Evolutionary conservation across 331 rosid species (phyloP).

Genomic region (Telfairia occidentalis): DNA sequence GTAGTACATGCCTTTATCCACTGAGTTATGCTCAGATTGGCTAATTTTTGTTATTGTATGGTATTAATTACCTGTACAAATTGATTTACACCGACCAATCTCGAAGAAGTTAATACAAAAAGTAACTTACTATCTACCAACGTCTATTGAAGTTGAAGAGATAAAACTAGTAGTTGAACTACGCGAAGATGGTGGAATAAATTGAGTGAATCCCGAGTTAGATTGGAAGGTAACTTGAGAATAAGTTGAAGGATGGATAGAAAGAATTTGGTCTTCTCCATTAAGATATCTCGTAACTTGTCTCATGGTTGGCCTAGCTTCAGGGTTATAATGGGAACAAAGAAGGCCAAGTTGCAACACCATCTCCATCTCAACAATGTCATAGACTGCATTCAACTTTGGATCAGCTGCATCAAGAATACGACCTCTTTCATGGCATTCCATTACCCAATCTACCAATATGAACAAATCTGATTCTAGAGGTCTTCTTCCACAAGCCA

Average conservation of each 20-base stretch:
- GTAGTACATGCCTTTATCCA: too few relatives aligned
- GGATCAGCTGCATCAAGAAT: constrained; percentile 38
- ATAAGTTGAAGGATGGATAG: constrained; percentile 21
- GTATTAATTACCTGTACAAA: too few relatives aligned
- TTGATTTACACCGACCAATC: neutral
- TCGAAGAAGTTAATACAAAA: neutral
- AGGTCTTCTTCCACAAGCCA: constrained; percentile 46
- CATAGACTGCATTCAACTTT: constrained; percentile 20
- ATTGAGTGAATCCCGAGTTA: constrained; percentile 14
- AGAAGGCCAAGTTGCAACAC: constrained; percentile 50
- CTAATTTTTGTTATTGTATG: too few relatives aligned
- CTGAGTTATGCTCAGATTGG: too few relatives aligned
- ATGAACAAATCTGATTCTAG: constrained; percentile 30
- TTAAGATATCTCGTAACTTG: constrained; percentile 36
- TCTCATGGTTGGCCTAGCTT: constrained; percentile 50
- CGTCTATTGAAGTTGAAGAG: constrained; percentile 23
- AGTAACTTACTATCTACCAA: constrained; percentile 27
- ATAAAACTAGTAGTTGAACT: constrained; percentile 20
- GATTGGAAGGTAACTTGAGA: constrained; percentile 8
- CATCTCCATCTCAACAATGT: constrained; percentile 36
- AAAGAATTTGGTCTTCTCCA: constrained; percentile 42
- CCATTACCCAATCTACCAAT: constrained; percentile 46
- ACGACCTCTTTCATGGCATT: constrained; percentile 20
- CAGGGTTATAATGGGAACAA: constrained; percentile 33
- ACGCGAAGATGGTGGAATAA: constrained; percentile 9